phyloP scores from a whole-genome alignment of 2,329 filamentous ascomycete species.

The Cladosporium oxysporum region DNA sequence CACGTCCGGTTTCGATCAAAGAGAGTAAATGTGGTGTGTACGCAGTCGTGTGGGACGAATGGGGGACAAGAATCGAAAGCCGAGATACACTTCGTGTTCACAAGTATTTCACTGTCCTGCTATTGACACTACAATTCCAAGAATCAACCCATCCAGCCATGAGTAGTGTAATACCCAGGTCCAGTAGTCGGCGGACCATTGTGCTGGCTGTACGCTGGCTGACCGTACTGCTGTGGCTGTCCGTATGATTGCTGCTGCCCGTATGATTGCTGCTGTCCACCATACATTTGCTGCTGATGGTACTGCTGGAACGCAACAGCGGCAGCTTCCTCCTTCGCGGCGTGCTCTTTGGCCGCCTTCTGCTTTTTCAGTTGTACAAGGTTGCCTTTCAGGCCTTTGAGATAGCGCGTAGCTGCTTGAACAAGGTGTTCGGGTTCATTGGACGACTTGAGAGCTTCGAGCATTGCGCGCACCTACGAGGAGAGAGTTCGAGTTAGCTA shows the following conservation, averaged over 20 bases:
- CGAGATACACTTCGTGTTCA: not conserved
- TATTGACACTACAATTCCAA: not conserved
- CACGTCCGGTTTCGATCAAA: not conserved
- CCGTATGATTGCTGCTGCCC: constrained; percentile 1
- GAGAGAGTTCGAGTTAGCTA: not conserved
- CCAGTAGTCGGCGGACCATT: not conserved
- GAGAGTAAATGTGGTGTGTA: not conserved
- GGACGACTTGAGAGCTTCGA: constrained; percentile 62
- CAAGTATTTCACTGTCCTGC: not conserved
- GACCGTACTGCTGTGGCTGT: not conserved
- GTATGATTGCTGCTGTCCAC: not conserved
- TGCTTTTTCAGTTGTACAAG: constrained; percentile 57
- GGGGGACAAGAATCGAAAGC: not conserved
- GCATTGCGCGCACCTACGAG: constrained; percentile 61
- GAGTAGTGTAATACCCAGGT: not conserved
- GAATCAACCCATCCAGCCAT: constrained; percentile 2
- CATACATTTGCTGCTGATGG: not conserved
- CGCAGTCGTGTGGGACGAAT: not conserved
- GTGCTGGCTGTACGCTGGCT: not conserved
- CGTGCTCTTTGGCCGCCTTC: constrained; percentile 32
- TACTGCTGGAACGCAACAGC: constrained; percentile 9
- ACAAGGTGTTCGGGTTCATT: constrained; percentile 57
- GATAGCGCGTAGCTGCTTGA: constrained; percentile 57
- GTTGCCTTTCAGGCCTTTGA: constrained; percentile 58
- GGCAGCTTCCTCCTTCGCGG: constrained; percentile 24